Evolutionary conservation across 2,329 filamentous ascomycete genomes (phyloP).

Genomic region (Cladosporium sp.): DNA sequence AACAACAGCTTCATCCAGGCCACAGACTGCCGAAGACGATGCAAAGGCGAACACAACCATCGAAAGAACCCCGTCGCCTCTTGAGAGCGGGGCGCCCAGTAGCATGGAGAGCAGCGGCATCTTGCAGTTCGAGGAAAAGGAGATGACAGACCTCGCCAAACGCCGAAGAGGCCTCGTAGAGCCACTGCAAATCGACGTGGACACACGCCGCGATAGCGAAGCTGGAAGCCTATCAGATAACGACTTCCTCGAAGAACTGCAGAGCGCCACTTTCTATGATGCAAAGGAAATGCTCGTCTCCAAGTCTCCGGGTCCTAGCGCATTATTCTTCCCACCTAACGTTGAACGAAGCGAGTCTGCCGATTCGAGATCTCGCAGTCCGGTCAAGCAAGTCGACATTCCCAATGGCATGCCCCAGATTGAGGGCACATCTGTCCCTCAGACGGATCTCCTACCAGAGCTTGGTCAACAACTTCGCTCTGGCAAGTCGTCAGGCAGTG

Average conservation of each 20-base stretch:
- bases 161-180: constrained; percentile 39
- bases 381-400: constrained; percentile 3
- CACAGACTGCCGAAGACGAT: constrained; percentile 1
- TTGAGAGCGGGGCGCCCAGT: constrained; percentile 3
- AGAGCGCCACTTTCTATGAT: constrained; percentile 75
- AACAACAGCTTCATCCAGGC: constrained; percentile 10
- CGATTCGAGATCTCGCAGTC: constrained; percentile 17
- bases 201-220: constrained; percentile 36
- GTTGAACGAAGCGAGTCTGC: constrained; percentile 23
- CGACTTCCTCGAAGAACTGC: constrained; percentile 66
- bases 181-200: constrained; percentile 34
- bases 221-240: constrained; percentile 59
- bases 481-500: constrained; percentile 12
- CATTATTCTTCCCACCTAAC: constrained; percentile 53
- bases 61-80: neutral
- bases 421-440: constrained; percentile 2
- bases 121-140: neutral
- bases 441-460: constrained; percentile 3
- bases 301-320: constrained; percentile 75
- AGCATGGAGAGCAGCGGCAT: constrained; percentile 9
- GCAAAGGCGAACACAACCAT: neutral
- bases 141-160: constrained; percentile 30
- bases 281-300: constrained; percentile 75
- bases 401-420: neutral
- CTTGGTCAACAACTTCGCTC: neutral